Evolutionary conservation across 768 basidiomycete genomes (phyloP), one percentile per base, ranked within the genome.

Genomic region (Podaxis sp.): DNA sequence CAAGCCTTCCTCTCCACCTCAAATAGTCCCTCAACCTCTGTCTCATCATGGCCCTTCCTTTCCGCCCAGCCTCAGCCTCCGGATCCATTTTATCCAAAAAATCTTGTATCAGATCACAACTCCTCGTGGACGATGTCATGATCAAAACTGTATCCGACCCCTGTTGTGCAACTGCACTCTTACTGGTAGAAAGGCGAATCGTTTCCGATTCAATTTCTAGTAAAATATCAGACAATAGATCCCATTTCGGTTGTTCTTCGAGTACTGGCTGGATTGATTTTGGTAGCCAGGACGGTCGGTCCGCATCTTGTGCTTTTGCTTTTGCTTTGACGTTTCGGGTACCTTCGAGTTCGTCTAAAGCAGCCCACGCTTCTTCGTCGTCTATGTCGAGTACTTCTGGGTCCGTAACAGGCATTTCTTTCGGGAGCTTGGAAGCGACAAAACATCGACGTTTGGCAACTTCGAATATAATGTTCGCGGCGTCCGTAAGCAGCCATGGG

Each of bases 241-340:
- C 82, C 96, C 97, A 98, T 71, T 99, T 99, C 0, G 95, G 95
- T 47, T 91, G 81, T 68, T 98, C 97, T 73, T 98, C 97, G 23
- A 98, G 77, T 0, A 95, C 84, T 0, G 93, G 91, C 48, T 93
- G 86, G 71, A 95, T 86, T 1, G 86, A 87, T 9, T 83, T 78
- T 0, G 94, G 91, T 21, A 93, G 69, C 88, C 93, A 91, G 23
- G 71, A 68, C 3, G 81, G 79, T 36, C 80, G 74, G 38, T 66
- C 66, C 9, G 66, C 69, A 23, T 59, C 44, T n/a, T 62, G 67
- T 4, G 55, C 57, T 32, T 66, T 67, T 6, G 48, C 57, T 5
- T 51, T 53, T 2, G 47, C 38, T 3, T 55, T 55, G 6, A 53
- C 35, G 18, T 28, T 16, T 6, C 18, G 11, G 37, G 50, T 55